These are phyloP conservation scores for Amniculicola lignicola DNA, from an alignment of 495 filamentous ascomycete species.

Conservation along the genomic window DNA sequence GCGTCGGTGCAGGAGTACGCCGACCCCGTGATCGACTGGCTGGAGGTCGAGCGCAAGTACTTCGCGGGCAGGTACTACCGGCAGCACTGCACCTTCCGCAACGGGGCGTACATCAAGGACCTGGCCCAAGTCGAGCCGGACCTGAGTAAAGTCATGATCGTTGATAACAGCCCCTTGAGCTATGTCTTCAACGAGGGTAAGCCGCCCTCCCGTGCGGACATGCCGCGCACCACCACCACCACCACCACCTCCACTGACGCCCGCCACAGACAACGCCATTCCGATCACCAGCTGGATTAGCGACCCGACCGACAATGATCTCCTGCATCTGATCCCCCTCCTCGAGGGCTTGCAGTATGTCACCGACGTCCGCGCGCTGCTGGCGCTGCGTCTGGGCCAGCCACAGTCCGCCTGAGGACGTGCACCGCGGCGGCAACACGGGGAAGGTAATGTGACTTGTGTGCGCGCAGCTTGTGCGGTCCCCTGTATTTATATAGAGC, in stretches of 20 bases:
- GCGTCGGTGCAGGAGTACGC: slow-evolving; percentile 98
- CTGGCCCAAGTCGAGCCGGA: slow-evolving; percentile 93
- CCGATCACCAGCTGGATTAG: slow-evolving; percentile 92
- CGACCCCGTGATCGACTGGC: slow-evolving; percentile 97
- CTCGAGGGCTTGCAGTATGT: slow-evolving; percentile 94
- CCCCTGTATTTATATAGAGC: slow-evolving; percentile 26
- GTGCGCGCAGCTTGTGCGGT: too few species aligned
- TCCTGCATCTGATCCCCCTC: slow-evolving; percentile 88
- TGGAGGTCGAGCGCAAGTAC: slow-evolving; percentile 94
- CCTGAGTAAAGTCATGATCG: slow-evolving; percentile 93
- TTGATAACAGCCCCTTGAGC: slow-evolving; percentile 96
- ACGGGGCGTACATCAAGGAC: slow-evolving; percentile 97
- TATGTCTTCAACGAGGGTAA: slow-evolving; percentile 98
- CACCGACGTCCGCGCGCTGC: slow-evolving; percentile 84
- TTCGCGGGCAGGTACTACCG: slow-evolving; percentile 89
- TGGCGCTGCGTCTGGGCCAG: slow-evolving; percentile 85
- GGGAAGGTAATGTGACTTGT: background rate
- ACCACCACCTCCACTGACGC: slow-evolving; percentile 22
- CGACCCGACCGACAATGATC: slow-evolving; percentile 84
- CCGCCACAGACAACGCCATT: slow-evolving; percentile 76
- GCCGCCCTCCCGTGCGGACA: slow-evolving; percentile 21
- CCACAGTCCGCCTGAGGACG: slow-evolving; percentile 40
- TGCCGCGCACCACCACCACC: slow-evolving; percentile 15
- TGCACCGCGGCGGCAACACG: too few species aligned
- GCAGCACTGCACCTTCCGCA: slow-evolving; percentile 92